Evolutionary conservation across 176 grass and related monocot species (phyloP).

Genomic region (Triticum monococcum): DNA sequence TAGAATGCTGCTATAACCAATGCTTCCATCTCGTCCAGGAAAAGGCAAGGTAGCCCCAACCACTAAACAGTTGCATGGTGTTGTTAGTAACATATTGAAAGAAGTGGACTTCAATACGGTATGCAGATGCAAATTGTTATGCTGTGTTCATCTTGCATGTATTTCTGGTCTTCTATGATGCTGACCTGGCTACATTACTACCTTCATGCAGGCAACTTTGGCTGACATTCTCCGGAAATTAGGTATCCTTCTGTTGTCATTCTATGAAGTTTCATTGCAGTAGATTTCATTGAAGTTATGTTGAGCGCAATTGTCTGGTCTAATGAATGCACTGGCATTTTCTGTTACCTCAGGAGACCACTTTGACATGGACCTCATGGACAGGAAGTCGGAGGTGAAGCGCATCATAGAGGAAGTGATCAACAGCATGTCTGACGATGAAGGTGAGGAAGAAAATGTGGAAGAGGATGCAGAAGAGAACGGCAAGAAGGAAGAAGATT

Average conservation of each 20-base stretch:
- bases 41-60: slow-evolving; percentile 75
- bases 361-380: slow-evolving; percentile 88
- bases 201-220: slow-evolving; percentile 68
- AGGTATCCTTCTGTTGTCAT: slow-evolving; percentile 51
- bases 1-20: background rate
- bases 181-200: background rate
- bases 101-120: slow-evolving; percentile 99
- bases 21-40: background rate
- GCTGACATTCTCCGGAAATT: slow-evolving; percentile 92
- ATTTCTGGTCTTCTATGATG: background rate
- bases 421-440: slow-evolving; percentile 83
- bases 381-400: slow-evolving; percentile 90
- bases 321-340: background rate
- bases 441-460: slow-evolving; percentile 53
- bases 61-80: slow-evolving; percentile 69
- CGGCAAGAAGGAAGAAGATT: slow-evolving; percentile 33
- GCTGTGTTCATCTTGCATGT: background rate
- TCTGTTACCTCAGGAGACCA: slow-evolving; percentile 52
- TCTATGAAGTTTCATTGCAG: background rate
- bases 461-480: slow-evolving; percentile 46
- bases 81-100: slow-evolving; percentile 82
- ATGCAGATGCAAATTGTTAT: slow-evolving; percentile 5
- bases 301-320: background rate
- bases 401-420: slow-evolving; percentile 87
- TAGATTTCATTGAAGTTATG: background rate